A percentile compares a stretch with the other conserved stretches of the same genome.
These are phyloP conservation scores for Aspergillus neoniger DNA, from an alignment of 2,329 filamentous ascomycete genomes.

Conservation along the genomic window DNA sequence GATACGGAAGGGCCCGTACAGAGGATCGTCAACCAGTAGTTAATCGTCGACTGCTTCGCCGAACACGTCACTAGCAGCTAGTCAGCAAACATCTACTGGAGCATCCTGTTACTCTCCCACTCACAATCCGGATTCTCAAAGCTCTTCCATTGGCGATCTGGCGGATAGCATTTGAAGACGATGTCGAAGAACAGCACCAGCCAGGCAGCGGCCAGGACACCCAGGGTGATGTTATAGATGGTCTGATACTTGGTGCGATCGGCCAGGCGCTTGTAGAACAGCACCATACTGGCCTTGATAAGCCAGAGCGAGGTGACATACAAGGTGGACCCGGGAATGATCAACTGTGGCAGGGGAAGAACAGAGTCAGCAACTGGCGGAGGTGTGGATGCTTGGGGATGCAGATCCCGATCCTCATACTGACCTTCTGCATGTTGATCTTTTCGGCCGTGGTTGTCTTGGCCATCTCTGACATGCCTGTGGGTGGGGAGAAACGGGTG, in stretches of 20 bases:
- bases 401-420: background rate
- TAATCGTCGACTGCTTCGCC: conserved; percentile 14
- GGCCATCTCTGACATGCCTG: conserved; percentile 23
- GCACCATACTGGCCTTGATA: conserved; percentile 25
- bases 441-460: conserved; percentile 12
- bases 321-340: conserved; percentile 25
- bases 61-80: conserved; percentile 17
- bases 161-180: conserved; percentile 25
- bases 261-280: conserved; percentile 26
- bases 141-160: conserved; percentile 14
- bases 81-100: background rate
- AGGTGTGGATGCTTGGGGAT: background rate
- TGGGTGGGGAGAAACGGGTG: background rate
- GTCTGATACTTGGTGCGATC: conserved; percentile 24
- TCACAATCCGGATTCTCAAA: conserved; percentile 5
- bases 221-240: conserved; percentile 22
- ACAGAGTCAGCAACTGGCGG: background rate
- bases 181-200: conserved; percentile 24
- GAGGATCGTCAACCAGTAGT: conserved; percentile 25
- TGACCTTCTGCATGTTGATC: conserved; percentile 24
- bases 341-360: conserved; percentile 16
- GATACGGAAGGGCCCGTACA: conserved; percentile 14
- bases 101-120: background rate
- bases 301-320: conserved; percentile 27
- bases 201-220: conserved; percentile 21